Percentiles rank a stretch among this genome's conserved stretches.
Conservation (phyloP, 176 grass and related monocot genomes). For the Cenchrus purpureus region DNA sequence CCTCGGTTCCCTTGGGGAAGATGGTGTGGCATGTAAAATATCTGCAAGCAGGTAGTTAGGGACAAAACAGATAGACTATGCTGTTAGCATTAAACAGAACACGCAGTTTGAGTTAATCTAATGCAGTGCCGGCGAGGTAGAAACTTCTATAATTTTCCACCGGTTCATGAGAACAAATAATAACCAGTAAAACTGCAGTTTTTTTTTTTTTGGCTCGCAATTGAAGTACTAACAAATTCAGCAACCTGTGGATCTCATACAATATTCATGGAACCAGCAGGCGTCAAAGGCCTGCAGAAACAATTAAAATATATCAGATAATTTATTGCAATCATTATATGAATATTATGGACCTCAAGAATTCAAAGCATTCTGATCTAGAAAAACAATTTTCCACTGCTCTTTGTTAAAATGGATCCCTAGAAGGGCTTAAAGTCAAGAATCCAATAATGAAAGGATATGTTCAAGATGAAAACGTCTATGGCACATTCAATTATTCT, state of each 20-base stretch:
- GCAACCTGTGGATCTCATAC: conserved; percentile 22
- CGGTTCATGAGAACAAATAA: neutral
- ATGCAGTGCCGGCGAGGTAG: conserved; percentile 9
- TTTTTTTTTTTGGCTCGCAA: neutral
- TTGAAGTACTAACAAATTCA: neutral
- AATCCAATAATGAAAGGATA: neutral
- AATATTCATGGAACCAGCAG: neutral
- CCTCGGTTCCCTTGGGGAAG: neutral
- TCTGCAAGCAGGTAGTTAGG: neutral
- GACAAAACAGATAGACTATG: conserved; percentile 20
- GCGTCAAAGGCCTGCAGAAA: neutral
- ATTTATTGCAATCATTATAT: neutral
- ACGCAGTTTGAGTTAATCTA: neutral
- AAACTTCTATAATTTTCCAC: neutral
- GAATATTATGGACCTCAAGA: neutral
- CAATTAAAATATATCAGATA: neutral
- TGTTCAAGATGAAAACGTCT: neutral
- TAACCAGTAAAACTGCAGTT: neutral
- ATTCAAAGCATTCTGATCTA: neutral
- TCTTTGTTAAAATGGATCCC: neutral
- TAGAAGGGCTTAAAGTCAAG: neutral
- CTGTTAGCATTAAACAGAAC: neutral
- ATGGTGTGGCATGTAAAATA: conserved; percentile 16
- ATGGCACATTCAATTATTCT: neutral
- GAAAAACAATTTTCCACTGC: neutral